Percentiles rank a stretch among this genome's conserved stretches.
Conservation (phyloP, 495 filamentous ascomycete genomes). For the Penicillium macrosclerotiorum region DNA sequence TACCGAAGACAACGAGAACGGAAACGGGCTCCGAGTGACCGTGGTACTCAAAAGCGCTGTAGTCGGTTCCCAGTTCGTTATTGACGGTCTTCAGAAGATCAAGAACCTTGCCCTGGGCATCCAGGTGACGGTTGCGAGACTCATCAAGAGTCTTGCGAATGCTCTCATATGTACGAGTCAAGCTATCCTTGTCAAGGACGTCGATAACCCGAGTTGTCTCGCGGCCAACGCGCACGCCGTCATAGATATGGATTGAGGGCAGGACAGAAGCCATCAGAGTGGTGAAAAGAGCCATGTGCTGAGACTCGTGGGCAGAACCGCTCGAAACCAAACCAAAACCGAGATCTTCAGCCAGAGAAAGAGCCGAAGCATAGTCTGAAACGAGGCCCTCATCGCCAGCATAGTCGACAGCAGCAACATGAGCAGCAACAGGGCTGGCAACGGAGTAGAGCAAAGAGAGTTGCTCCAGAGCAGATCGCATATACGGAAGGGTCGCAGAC, state of each 20-base stretch:
- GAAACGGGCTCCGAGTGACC: slow-evolving; percentile 75
- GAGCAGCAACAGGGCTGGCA: slow-evolving; percentile 87
- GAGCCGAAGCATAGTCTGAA: slow-evolving; percentile 79
- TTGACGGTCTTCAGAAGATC: slow-evolving; percentile 81
- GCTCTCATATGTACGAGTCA: slow-evolving; percentile 68
- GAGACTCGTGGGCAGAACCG: slow-evolving; percentile 80
- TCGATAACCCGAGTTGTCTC: slow-evolving; percentile 88
- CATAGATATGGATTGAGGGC: slow-evolving; percentile 88
- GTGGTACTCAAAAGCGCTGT: slow-evolving; percentile 88
- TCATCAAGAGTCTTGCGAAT: slow-evolving; percentile 60
- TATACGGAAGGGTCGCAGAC: slow-evolving; percentile 72
- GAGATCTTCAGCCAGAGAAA: slow-evolving; percentile 85
- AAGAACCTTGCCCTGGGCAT: slow-evolving; percentile 69
- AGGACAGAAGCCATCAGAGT: slow-evolving; percentile 76
- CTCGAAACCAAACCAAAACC: slow-evolving; percentile 84
- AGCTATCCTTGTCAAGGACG: slow-evolving; percentile 67
- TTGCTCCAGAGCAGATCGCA: slow-evolving; percentile 85
- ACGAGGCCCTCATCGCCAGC: slow-evolving; percentile 69
- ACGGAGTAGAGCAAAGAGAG: slow-evolving; percentile 83
- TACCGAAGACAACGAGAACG: slow-evolving; percentile 90
- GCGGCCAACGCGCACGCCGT: slow-evolving; percentile 80
- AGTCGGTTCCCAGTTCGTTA: slow-evolving; percentile 88
- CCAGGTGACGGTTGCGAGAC: slow-evolving; percentile 65
- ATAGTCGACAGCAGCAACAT: slow-evolving; percentile 93
- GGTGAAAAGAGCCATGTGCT: slow-evolving; percentile 92